Conservation (phyloP, 768 basidiomycete genomes). For the Leccinum arenicola region DNA sequence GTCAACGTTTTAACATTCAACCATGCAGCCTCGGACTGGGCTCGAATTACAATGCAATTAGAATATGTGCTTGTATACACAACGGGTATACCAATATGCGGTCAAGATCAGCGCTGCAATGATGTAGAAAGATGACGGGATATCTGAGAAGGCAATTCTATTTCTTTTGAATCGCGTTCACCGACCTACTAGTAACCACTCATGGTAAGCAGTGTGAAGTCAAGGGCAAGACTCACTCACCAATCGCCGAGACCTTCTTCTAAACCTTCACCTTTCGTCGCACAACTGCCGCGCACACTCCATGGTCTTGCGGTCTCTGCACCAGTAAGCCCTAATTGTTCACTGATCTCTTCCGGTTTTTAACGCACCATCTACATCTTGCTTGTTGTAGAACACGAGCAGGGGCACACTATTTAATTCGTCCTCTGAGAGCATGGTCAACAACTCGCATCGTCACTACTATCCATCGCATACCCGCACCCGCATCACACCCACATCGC, state of each 20-base stretch:
- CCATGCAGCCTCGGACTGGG: neutral
- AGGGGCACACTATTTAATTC: conserved; percentile 92
- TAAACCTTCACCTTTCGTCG: conserved; percentile 92
- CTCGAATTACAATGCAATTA: conserved; percentile 25
- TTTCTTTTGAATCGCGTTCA: conserved; percentile 86
- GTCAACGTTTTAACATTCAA: neutral
- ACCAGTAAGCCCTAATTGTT: conserved; percentile 90
- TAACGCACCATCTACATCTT: conserved; percentile 81
- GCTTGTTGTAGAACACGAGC: conserved; percentile 97
- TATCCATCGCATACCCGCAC: no score
- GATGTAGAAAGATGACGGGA: conserved; percentile 18
- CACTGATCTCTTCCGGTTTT: conserved; percentile 89
- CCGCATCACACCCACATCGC: no score
- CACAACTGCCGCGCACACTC: conserved; percentile 97
- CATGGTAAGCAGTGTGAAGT: neutral
- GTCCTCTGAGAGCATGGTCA: conserved; percentile 94
- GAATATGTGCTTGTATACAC: conserved; percentile 19
- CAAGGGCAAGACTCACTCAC: conserved; percentile 45
- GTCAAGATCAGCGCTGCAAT: conserved; percentile 17
- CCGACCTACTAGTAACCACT: conserved; percentile 51
- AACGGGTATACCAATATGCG: conserved; percentile 29
- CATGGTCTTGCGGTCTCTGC: conserved; percentile 93
- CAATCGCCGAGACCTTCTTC: conserved; percentile 92
- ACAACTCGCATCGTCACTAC: conserved; percentile 51
- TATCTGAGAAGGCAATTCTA: conserved; percentile 28